Percentiles rank a stretch among this genome's conserved stretches.
Conservation (phyloP, 1,139 yeast species). For the Taphrina confusa region DNA sequence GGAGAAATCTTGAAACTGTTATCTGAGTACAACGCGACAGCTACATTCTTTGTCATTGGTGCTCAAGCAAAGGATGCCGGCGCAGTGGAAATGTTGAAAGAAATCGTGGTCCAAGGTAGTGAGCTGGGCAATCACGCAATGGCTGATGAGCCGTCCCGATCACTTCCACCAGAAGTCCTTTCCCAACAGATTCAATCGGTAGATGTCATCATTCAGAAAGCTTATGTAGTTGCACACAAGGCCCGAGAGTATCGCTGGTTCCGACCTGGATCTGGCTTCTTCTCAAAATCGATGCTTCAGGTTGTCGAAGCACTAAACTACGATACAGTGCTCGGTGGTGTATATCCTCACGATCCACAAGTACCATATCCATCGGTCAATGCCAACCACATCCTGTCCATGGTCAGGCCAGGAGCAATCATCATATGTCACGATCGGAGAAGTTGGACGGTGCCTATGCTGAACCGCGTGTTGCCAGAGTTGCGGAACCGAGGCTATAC, state of each 20-base stretch:
- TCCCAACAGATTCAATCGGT: constrained; percentile 16
- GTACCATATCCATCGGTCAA: constrained; percentile 23
- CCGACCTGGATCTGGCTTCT: constrained; percentile 35
- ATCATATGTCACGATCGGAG: constrained; percentile 34
- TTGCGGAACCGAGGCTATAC: constrained; percentile 17
- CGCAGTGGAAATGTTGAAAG: neutral
- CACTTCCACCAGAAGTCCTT: neutral
- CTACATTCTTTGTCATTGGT: constrained; percentile 33
- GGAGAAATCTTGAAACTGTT: constrained; percentile 82
- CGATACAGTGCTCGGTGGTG: constrained; percentile 11
- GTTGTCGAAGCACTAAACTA: neutral
- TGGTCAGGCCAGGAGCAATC: constrained; percentile 25
- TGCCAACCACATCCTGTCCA: constrained; percentile 28
- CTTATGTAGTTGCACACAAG: neutral
- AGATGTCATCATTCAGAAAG: constrained; percentile 1
- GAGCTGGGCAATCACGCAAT: constrained; percentile 35
- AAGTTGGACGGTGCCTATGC: constrained; percentile 29
- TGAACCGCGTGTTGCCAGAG: constrained; percentile 12
- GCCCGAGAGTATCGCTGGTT: neutral
- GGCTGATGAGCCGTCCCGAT: constrained; percentile 32
- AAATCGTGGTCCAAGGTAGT: constrained; percentile 10
- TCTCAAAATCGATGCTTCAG: constrained; percentile 6
- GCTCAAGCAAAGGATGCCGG: constrained; percentile 5
- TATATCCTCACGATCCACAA: constrained; percentile 34
- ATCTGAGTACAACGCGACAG: constrained; percentile 46